Evolutionary conservation across 495 filamentous ascomycete genomes (phyloP), one percentile per base, ranked within the genome.

Genomic region (Podospora comata): DNA sequence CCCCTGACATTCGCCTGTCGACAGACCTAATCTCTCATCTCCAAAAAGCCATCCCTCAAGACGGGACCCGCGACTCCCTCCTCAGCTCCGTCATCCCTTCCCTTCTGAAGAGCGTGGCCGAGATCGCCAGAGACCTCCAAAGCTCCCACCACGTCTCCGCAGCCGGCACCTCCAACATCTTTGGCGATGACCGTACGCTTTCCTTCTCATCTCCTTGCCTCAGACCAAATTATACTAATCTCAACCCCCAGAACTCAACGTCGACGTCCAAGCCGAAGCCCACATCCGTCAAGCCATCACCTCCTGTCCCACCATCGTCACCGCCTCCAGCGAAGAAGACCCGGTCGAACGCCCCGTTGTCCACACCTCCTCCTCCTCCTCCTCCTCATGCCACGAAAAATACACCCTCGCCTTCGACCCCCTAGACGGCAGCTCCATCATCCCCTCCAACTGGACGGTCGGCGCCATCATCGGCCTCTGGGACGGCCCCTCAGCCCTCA

Each of bases 361-460:
- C 9, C 64, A 68, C 60, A 4, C 19, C 3, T 0, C n/a, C 15
- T 11, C 64, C 18, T 63, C 56, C 28, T 61, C 23, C 23, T 59
- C 65, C 23, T 20, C 59, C 11, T 3, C 26, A 32, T 23, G 23
- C 23, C 23, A 23, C 23, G 1, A 65, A 56, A 83, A 85, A 62
- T 85, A 85, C 73, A 83, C 84, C 1, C 65, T 85, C n/a, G 84
- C 82, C 3, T 86, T 86, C 70, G 84, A 86, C 68, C 84, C 84
- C 23, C 78, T 85, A 0, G 84, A 86, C 66, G 83, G 84, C 9
- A 81, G 79, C 74, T 85, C 82, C 34, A 85, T 85, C 70, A 84
- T 85, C 61, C 78, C 78, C 9, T 77, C 84, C 0, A 85, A 86
- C 60, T 85, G 83, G 82, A 78, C 81, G 3, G 84, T 86, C 19